Conservation (phyloP, 192 early-diverging fungal species). For the Backusella parvicylindrica region DNA sequence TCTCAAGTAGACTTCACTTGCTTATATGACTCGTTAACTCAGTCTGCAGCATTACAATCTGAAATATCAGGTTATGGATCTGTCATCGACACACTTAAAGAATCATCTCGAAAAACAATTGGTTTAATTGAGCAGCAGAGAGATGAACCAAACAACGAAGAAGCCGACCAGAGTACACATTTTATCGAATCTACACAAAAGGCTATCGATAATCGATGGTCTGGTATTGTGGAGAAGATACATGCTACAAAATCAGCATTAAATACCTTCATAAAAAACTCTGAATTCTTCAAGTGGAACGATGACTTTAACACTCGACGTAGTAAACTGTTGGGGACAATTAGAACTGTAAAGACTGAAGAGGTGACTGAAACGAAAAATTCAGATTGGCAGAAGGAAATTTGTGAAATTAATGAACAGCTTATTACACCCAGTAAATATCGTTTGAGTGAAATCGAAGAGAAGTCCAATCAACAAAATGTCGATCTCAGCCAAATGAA, state of each 20-base stretch:
- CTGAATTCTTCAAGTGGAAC: slow-evolving; percentile 2
- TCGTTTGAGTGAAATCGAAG: background rate
- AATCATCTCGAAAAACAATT: background rate
- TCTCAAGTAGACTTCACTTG: background rate
- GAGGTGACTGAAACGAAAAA: background rate
- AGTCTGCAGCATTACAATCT: background rate
- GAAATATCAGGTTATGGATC: background rate
- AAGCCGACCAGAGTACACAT: background rate
- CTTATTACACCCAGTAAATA: background rate
- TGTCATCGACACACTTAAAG: slow-evolving; percentile 15
- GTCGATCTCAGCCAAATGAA: background rate
- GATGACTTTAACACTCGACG: background rate
- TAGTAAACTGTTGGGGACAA: background rate
- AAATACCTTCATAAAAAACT: background rate
- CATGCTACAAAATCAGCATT: background rate
- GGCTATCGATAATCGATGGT: slow-evolving; percentile 18
- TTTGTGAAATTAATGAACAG: background rate
- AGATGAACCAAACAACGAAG: background rate
- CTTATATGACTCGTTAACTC: background rate
- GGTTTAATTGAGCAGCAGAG: slow-evolving; percentile 1
- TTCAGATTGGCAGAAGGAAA: background rate
- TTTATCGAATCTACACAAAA: slow-evolving; percentile 1
- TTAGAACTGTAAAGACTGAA: background rate
- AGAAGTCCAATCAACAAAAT: background rate
- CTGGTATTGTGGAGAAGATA: background rate